Evolutionary conservation across 768 basidiomycete genomes (phyloP).

Genomic region (Phylloporus scabripes): DNA sequence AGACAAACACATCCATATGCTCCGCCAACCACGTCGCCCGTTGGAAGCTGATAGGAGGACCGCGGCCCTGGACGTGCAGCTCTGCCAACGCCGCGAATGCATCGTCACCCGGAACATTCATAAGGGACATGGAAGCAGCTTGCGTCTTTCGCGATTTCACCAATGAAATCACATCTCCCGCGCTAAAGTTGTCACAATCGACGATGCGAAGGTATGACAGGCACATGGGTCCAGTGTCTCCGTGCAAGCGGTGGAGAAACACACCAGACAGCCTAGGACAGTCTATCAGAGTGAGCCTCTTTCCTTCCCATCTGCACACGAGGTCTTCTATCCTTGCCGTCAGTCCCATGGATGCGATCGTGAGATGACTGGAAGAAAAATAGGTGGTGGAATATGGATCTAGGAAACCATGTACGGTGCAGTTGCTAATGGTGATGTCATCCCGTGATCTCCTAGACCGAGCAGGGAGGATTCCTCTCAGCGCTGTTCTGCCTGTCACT

Average conservation of each 20-base stretch:
- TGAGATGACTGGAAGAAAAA: slow-evolving; percentile 2
- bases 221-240: background rate
- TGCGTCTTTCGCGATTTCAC: slow-evolving; percentile 5
- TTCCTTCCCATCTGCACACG: slow-evolving; percentile 6
- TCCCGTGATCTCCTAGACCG: background rate
- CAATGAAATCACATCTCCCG: background rate
- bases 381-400: background rate
- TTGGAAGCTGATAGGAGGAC: slow-evolving; percentile 3
- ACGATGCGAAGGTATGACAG: slow-evolving; percentile 3
- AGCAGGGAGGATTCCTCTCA: slow-evolving; percentile 1
- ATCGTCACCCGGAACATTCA: slow-evolving; percentile 1
- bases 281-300: background rate
- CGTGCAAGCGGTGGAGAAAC: slow-evolving; percentile 2
- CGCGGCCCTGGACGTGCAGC: slow-evolving; percentile 2
- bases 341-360: background rate
- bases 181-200: slow-evolving; percentile 8
- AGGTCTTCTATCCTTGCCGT: slow-evolving; percentile 3
- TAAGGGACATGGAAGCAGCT: slow-evolving; percentile 2
- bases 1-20: slow-evolving; percentile 6
- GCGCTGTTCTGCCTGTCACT: background rate
- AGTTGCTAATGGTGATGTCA: slow-evolving; percentile 4
- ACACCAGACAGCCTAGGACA: slow-evolving; percentile 1
- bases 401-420: background rate
- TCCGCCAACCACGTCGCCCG: slow-evolving; percentile 4
- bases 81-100: background rate